Evolutionary conservation across 2,329 filamentous ascomycete genomes (phyloP), one percentile per base, ranked within the genome.

Genomic region (Helicocarpus griseus): DNA sequence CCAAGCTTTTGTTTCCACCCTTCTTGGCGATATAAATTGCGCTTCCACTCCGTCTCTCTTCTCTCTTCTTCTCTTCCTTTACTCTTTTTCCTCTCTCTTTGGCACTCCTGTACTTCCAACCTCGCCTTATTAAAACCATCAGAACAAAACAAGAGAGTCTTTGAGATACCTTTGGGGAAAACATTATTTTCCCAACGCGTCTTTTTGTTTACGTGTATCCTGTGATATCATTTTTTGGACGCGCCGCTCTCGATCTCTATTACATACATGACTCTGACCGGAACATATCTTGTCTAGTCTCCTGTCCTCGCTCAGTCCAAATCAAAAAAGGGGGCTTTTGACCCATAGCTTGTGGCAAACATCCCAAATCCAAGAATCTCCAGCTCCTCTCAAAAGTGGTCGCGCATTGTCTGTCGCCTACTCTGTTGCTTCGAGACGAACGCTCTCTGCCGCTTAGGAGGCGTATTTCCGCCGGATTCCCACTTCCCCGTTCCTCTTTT

Each of bases 1-100:
- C 8, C 1, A 24, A 39, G 19, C 26, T 54, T 48, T 49, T 21
- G 13, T 14, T 39, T 19, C 53, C 60, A 58, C 61, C 59, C n/a
- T 59, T 68, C 68, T 71, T 72, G 69, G 69, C 69, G 62, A 62
- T 69, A 71, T 72, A 71, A 70, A 71, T 63, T 60, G 61, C 49
- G 51, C 58, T 58, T 58, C 62, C 61, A 68, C 66, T 65, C 65
- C 67, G 67, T 68, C 65, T 66, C 64, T 63, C 65, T 65, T 65
- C 57, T 54, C 51, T 58, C 54, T 55, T 43, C 43, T 54, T 58
- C 48, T 53, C 41, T 50, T 61, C 57, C 52, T 56, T 61, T 56
- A 53, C 46, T 63, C 52, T 61, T 60, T 58, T 55, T 61, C 49
- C 35, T 19, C 11, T 7, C 46, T 39, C 14, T 36, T 48, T 17